Evolutionary conservation across 1,284 basidiomycete species (phyloP).

Genomic region (Flammula alnicola): DNA sequence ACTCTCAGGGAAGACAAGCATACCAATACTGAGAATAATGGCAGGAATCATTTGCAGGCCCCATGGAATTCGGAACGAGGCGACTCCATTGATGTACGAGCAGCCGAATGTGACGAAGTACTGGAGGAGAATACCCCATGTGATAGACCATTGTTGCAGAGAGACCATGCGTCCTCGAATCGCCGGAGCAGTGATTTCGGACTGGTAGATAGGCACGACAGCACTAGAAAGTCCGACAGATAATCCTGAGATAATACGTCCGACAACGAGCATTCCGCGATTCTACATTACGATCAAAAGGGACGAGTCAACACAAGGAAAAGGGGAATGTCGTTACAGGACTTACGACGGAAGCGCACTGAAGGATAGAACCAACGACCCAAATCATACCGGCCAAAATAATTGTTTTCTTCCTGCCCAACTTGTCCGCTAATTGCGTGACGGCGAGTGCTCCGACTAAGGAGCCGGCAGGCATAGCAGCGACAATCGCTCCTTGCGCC

Average conservation of each 20-base stretch:
- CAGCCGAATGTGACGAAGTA: conserved; percentile 79
- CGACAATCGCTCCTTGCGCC: conserved; percentile 77
- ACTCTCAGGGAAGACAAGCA: conserved; percentile 69
- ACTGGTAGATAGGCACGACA: conserved; percentile 74
- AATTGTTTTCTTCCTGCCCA: conserved; percentile 71
- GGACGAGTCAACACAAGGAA: not conserved
- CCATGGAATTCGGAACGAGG: conserved; percentile 82
- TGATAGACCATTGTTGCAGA: conserved; percentile 80
- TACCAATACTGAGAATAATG: conserved; percentile 68
- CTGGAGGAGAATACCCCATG: conserved; percentile 76
- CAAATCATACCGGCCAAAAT: conserved; percentile 70
- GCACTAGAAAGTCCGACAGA: conserved; percentile 63
- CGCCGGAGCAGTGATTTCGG: conserved; percentile 69
- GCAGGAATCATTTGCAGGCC: conserved; percentile 80
- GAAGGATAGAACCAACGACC: conserved; percentile 73
- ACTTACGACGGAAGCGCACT: conserved; percentile 62
- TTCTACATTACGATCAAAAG: conserved; percentile 43
- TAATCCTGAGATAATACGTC: conserved; percentile 66
- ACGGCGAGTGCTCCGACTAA: conserved; percentile 66
- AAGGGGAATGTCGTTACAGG: too few species aligned
- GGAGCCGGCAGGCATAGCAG: conserved; percentile 77
- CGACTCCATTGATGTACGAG: conserved; percentile 69
- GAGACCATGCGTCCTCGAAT: conserved; percentile 80
- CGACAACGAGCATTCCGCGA: conserved; percentile 70
- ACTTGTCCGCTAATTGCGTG: conserved; percentile 61